A percentile compares a stretch with the other conserved stretches of the same genome.
These are phyloP conservation scores for Epichloe coenophiala DNA, from an alignment of 2,329 filamentous ascomycete genomes.

Conservation along the genomic window DNA sequence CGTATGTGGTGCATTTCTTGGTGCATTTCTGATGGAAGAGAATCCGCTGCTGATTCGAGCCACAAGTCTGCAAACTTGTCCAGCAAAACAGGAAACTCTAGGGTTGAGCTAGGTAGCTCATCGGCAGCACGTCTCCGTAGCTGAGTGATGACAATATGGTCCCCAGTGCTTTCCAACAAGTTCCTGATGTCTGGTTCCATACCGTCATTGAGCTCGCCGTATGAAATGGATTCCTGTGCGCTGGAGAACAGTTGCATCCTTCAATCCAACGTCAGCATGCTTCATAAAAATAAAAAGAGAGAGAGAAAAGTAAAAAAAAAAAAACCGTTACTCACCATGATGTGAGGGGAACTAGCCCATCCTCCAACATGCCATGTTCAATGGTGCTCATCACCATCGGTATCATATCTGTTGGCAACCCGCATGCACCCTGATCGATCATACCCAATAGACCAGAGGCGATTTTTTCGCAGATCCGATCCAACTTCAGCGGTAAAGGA, in stretches of 20 bases:
- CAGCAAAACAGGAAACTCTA: slow-evolving; percentile 16
- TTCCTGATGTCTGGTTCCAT: slow-evolving; percentile 17
- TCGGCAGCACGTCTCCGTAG: slow-evolving; percentile 13
- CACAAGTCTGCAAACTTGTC: slow-evolving; percentile 18
- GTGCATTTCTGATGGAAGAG: slow-evolving; percentile 13
- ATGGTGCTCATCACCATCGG: slow-evolving; percentile 15
- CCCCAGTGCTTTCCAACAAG: slow-evolving; percentile 14
- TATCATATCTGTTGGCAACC: slow-evolving; percentile 16
- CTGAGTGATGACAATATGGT: slow-evolving; percentile 17
- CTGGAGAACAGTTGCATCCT: slow-evolving; percentile 15
- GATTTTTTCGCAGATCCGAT: slow-evolving; percentile 11
- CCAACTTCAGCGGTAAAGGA: slow-evolving; percentile 12
- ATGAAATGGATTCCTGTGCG: background rate
- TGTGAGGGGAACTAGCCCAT: slow-evolving; percentile 15
- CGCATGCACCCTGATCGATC: slow-evolving; percentile 8
- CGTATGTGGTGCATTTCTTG: slow-evolving; percentile 12
- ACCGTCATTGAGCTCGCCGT: slow-evolving; percentile 8
- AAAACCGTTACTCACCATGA: slow-evolving; percentile 18
- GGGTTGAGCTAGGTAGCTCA: slow-evolving; percentile 12
- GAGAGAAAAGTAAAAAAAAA: rapidly evolving
- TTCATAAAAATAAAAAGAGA: background rate
- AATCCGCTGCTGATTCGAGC: slow-evolving; percentile 15
- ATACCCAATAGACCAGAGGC: slow-evolving; percentile 8
- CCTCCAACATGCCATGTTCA: slow-evolving; percentile 12
- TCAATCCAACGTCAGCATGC: background rate